phyloP scores from a whole-genome alignment of 805 yeast genomes.

The Candida vaughaniae region DNA sequence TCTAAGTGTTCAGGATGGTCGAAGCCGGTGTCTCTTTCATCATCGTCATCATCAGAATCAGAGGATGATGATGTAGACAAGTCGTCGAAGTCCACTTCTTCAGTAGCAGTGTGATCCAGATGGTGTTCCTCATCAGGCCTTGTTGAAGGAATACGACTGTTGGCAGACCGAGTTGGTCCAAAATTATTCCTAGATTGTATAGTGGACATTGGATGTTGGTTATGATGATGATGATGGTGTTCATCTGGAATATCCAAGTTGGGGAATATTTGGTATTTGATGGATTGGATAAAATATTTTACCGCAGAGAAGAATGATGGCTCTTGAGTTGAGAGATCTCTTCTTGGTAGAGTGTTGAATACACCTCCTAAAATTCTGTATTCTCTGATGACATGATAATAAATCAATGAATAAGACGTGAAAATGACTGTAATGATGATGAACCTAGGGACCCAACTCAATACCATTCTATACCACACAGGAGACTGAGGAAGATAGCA shows the following conservation, averaged over 20 bases:
- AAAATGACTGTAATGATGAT: slow-evolving; percentile 61
- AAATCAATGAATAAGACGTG: slow-evolving; percentile 65
- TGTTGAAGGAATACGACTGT: neutral
- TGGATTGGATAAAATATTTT: slow-evolving; percentile 22
- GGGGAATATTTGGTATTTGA: slow-evolving; percentile 26
- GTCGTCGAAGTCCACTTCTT: slow-evolving; percentile 29
- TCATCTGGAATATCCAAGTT: slow-evolving; percentile 28
- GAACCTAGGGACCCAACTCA: slow-evolving; percentile 84
- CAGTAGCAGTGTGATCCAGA: slow-evolving; percentile 1
- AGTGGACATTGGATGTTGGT: neutral
- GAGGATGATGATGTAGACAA: neutral
- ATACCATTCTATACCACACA: slow-evolving; percentile 66
- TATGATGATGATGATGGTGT: slow-evolving; percentile 3
- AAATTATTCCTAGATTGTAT: neutral
- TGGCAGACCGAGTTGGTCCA: neutral
- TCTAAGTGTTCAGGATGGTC: neutral
- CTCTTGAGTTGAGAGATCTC: slow-evolving; percentile 15
- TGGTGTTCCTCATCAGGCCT: neutral
- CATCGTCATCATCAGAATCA: slow-evolving; percentile 23
- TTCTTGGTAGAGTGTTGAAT: slow-evolving; percentile 25
- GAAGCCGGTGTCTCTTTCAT: neutral
- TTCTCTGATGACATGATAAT: slow-evolving; percentile 67
- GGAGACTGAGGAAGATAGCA: slow-evolving; percentile 76
- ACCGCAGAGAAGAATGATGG: slow-evolving; percentile 37
- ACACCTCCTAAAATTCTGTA: slow-evolving; percentile 54